Evolutionary conservation across 129 eudicot species (phyloP), one percentile per base, ranked within the genome.

Genomic region (Lactuca saligna): DNA sequence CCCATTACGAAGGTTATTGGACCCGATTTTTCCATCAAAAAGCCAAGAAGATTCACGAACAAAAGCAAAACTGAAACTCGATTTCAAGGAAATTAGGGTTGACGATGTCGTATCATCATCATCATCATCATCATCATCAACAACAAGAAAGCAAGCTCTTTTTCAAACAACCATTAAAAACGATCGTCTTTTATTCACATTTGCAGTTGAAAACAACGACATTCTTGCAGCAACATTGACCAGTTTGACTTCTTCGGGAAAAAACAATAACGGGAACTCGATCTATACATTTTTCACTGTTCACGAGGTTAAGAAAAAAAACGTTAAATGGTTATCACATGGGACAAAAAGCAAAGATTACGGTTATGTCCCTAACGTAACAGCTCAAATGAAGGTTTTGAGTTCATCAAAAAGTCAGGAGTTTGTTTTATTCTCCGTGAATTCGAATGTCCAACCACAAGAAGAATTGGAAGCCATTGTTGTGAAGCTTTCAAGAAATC

Each of bases 381-480:
- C 84, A 6, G 97, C 90, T 32, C 93, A 86, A 79, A 88, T 91
- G 97, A 88, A 80, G 71, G 93, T 88, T 72, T 77, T 88, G 20
- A 85, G 80, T 73, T 55, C 81, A 3, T 50, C 51, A 12, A 61
- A 68, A 58, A 60, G 61, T 7, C 77, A 86, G 50, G 96, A 88
- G 72, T 88, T 80, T 74, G 93, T 83, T 50, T 66, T 91, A 75
- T 78, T 76, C 68, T 74, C 90, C 0, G 75, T 76, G 71, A 82
- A 79, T 35, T 48, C 83, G 17, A 82, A 85, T 64, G 65, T 78
- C 17, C 75, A 81, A 70, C 81, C 82, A 13, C 77, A 83, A 51
- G 82, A 88, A 63, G 93, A 88, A 74, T 80, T 91, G 69, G 94
- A 82, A 61, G 91, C 97, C 49, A 80, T 88, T 68, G 80, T 91